Percentiles rank a stretch among this genome's conserved stretches.
These are phyloP conservation scores for Blastomyces silverae DNA, from an alignment of 2,329 filamentous ascomycete species.

Conservation along the genomic window DNA sequence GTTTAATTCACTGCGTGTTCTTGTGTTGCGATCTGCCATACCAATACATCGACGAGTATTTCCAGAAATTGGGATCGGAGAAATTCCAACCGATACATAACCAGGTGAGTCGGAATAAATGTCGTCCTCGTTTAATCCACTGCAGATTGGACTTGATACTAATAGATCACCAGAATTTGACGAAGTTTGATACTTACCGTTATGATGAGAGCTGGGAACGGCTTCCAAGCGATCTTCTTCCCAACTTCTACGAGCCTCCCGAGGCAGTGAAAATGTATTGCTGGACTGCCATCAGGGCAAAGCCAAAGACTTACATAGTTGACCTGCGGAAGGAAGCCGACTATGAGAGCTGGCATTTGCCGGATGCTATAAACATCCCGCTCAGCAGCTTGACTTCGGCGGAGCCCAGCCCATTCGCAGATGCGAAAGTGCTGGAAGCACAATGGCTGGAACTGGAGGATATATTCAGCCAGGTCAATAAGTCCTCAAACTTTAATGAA, in stretches of 20 bases:
- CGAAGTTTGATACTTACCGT: constrained; percentile 47
- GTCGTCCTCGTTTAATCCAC: constrained; percentile 8
- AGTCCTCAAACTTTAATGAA: constrained; percentile 22
- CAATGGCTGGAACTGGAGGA: constrained; percentile 47
- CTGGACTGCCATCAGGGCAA: constrained; percentile 10
- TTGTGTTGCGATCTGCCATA: constrained; percentile 59
- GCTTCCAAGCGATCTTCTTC: constrained; percentile 37
- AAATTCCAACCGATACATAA: constrained; percentile 49
- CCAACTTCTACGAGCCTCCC: constrained; percentile 30
- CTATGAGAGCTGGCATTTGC: constrained; percentile 36
- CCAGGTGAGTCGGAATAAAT: constrained; percentile 29
- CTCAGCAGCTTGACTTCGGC: constrained; percentile 33
- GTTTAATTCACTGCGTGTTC: constrained; percentile 51
- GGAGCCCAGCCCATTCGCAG: constrained; percentile 43
- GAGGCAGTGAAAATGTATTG: constrained; percentile 7
- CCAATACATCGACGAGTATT: constrained; percentile 57
- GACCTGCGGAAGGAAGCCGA: constrained; percentile 8
- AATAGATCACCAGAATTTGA: constrained; percentile 36
- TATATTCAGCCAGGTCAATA: constrained; percentile 33
- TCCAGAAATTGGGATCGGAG: constrained; percentile 47
- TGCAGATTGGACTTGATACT: background rate
- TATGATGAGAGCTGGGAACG: constrained; percentile 53
- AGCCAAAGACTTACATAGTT: constrained; percentile 6
- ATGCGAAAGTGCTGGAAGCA: constrained; percentile 39
- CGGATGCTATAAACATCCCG: constrained; percentile 43